These are phyloP conservation scores for Boehmeria nivea DNA, from an alignment of 306 rosid species.

Conservation along the genomic window DNA sequence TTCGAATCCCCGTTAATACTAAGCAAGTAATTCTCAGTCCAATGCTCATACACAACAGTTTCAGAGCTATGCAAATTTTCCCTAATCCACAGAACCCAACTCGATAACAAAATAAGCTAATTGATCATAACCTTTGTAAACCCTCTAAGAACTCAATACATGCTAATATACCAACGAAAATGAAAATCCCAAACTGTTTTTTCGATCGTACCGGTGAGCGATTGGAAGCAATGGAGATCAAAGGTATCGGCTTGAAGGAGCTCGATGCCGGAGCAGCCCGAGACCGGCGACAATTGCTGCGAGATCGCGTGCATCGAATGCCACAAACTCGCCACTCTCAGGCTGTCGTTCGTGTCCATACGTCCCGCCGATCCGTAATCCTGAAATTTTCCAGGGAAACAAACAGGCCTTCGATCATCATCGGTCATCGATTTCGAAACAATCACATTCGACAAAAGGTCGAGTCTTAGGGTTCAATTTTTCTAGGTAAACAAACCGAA, in stretches of 20 bases:
- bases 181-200: no score
- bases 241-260: constrained; percentile 76
- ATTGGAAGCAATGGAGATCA: constrained; percentile 92
- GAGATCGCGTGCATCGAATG: constrained; percentile 98
- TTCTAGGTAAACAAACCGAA: no score
- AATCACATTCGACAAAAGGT: neutral
- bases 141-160: no score
- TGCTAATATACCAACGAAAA: no score
- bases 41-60: no score
- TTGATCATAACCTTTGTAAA: no score
- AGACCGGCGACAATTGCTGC: constrained; percentile 75
- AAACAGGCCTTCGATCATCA: neutral
- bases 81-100: no score
- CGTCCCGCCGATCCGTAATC: constrained; percentile 83
- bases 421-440: neutral
- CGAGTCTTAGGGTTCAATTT: no score
- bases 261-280: constrained; percentile 76
- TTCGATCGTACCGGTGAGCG: constrained; percentile 53
- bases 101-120: no score
- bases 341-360: constrained; percentile 92
- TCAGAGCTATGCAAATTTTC: neutral
- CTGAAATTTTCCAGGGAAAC: constrained; percentile 25
- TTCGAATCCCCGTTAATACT: no score
- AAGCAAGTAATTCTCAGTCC: no score
- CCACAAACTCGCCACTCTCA: constrained; percentile 95